These are phyloP conservation scores for Oxytropis ochrocephala DNA, from an alignment of 306 rosid species.

Conservation along the genomic window DNA sequence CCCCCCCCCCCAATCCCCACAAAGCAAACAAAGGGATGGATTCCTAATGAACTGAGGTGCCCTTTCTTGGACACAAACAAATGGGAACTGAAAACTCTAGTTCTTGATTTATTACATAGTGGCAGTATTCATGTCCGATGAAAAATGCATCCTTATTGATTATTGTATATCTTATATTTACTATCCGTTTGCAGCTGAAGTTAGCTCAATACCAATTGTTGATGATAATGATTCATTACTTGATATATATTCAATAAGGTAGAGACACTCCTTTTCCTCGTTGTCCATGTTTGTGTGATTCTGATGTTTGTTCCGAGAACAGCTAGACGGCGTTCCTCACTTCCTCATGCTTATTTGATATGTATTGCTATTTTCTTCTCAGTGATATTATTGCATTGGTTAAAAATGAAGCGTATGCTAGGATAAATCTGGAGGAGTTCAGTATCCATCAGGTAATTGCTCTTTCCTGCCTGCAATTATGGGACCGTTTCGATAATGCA, in stretches of 20 bases:
- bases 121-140: not conserved
- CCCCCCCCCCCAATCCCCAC: not conserved
- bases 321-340: not conserved
- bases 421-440: constrained; percentile 36
- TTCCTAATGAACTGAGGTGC: not conserved
- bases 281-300: not conserved
- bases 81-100: not conserved
- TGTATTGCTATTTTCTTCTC: constrained; percentile 17
- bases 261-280: not conserved
- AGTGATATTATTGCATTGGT: constrained; percentile 68
- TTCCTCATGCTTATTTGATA: not conserved
- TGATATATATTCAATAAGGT: constrained; percentile 60
- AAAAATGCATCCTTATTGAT: not conserved
- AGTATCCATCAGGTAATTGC: constrained; percentile 55
- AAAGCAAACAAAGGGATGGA: not conserved
- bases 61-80: not conserved
- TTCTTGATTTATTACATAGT: not conserved
- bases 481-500: not conserved
- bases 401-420: constrained; percentile 44
- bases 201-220: constrained; percentile 68
- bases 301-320: not conserved
- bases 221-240: constrained; percentile 40
- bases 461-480: not conserved
- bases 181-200: constrained; percentile 46
- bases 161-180: constrained; percentile 1